Evolutionary conservation across 2,329 filamentous ascomycete genomes (phyloP).

Genomic region (Ceratocystis diversiconidia): DNA sequence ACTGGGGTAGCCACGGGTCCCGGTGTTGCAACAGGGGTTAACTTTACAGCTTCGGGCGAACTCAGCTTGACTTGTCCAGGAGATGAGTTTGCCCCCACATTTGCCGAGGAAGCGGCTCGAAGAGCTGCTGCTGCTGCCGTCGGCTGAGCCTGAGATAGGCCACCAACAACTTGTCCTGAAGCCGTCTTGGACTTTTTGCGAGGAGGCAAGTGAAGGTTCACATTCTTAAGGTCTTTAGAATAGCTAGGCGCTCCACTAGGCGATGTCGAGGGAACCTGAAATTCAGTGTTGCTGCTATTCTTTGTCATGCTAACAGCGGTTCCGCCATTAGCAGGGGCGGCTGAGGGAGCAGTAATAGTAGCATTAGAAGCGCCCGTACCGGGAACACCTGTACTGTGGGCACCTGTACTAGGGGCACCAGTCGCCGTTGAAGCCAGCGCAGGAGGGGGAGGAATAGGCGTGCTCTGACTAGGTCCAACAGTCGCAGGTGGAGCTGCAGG

Average conservation of each 20-base stretch:
- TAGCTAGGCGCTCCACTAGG: constrained; percentile 47
- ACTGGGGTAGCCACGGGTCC: constrained; percentile 4
- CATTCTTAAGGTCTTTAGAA: constrained; percentile 30
- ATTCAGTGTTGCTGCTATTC: constrained; percentile 2
- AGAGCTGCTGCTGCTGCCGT: background rate
- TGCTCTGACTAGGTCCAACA: background rate
- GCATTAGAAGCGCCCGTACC: background rate
- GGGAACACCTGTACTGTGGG: background rate
- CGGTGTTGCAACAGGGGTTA: constrained; percentile 16
- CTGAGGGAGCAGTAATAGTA: background rate
- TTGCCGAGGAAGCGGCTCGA: background rate
- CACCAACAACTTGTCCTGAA: background rate
- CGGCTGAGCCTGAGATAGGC: background rate
- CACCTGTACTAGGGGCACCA: background rate
- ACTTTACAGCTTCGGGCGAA: constrained; percentile 18
- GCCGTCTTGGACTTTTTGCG: constrained; percentile 40
- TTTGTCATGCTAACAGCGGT: constrained; percentile 1
- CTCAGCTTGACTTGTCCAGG: constrained; percentile 5
- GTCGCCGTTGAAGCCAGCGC: background rate
- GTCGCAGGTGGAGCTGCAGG: background rate
- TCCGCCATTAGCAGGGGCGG: background rate
- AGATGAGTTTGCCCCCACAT: constrained; percentile 3
- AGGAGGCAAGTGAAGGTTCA: constrained; percentile 42
- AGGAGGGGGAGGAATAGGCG: background rate
- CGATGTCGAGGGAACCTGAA: constrained; percentile 29